phyloP scores from a whole-genome alignment of 164 flowering plant genomes.

The Piper longum region DNA sequence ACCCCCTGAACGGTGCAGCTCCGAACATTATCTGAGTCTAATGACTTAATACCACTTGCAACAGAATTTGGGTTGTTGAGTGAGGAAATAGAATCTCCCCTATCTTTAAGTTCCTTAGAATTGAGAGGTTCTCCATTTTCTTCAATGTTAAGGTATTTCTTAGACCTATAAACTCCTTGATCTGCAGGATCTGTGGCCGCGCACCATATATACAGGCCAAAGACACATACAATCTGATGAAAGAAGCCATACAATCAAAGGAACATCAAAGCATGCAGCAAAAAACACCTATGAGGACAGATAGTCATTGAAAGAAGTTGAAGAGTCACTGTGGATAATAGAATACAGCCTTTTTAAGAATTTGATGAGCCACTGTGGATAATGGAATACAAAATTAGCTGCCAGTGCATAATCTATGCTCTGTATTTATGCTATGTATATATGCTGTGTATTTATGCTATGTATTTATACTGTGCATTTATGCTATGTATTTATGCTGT shows the following conservation, averaged over 20 bases:
- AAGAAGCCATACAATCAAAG: neutral
- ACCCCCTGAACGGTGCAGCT: slow-evolving; percentile 14
- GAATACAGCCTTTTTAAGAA: no score
- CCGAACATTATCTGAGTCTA: slow-evolving; percentile 9
- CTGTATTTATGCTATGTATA: no score
- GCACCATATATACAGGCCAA: slow-evolving; percentile 78
- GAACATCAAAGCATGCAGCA: neutral
- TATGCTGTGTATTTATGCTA: no score
- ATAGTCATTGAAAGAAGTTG: neutral
- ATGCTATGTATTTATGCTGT: no score
- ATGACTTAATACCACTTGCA: slow-evolving; percentile 24
- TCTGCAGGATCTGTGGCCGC: slow-evolving; percentile 84
- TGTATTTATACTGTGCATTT: no score
- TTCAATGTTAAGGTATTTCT: slow-evolving; percentile 44
- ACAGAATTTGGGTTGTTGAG: slow-evolving; percentile 37
- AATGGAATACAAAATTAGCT: no score
- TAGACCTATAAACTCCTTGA: slow-evolving; percentile 65
- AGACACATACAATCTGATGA: slow-evolving; percentile 54
- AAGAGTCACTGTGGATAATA: neutral
- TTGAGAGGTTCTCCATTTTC: slow-evolving; percentile 19
- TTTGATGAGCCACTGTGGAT: no score
- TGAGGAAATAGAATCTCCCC: slow-evolving; percentile 47
- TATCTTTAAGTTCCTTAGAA: slow-evolving; percentile 36
- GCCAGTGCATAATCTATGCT: no score
- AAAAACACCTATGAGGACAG: neutral